Evolutionary conservation across 2,329 filamentous ascomycete species (phyloP).

Genomic region (Cladosporium velox): DNA sequence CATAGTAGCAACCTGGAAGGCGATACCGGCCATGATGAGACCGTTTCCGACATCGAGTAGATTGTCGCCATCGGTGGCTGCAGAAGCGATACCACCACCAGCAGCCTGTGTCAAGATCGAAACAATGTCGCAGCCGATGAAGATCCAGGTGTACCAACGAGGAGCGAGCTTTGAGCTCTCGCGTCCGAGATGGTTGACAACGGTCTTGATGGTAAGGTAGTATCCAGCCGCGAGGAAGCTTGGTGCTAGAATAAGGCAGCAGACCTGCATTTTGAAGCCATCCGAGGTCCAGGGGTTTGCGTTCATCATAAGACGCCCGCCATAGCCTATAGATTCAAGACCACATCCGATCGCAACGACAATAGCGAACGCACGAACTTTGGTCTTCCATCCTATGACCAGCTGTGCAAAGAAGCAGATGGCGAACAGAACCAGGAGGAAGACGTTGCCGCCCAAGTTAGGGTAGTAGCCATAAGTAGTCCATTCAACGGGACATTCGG

Average conservation of each 20-base stretch:
- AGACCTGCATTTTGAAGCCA: conserved; percentile 54
- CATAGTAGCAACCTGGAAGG: conserved; percentile 48
- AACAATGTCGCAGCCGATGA: conserved; percentile 52
- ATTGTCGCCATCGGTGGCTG: conserved; percentile 34
- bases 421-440: conserved; percentile 43
- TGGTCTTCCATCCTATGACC: conserved; percentile 38
- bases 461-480: conserved; percentile 46
- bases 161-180: conserved; percentile 46
- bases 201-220: conserved; percentile 51
- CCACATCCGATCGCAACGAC: conserved; percentile 44
- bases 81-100: conserved; percentile 46
- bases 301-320: conserved; percentile 56
- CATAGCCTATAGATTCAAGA: conserved; percentile 57
- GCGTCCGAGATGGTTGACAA: conserved; percentile 47
- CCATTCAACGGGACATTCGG: conserved; percentile 39
- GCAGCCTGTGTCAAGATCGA: conserved; percentile 49
- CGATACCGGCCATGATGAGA: conserved; percentile 50
- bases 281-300: conserved; percentile 51
- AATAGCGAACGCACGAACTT: conserved; percentile 44
- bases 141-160: conserved; percentile 51
- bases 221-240: conserved; percentile 50
- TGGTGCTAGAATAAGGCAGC: conserved; percentile 57
- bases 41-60: conserved; percentile 43
- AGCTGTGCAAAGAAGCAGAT: conserved; percentile 40
- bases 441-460: conserved; percentile 40